phyloP scores from a whole-genome alignment of 768 basidiomycete species.

The Agaricus sinodeliciosus region DNA sequence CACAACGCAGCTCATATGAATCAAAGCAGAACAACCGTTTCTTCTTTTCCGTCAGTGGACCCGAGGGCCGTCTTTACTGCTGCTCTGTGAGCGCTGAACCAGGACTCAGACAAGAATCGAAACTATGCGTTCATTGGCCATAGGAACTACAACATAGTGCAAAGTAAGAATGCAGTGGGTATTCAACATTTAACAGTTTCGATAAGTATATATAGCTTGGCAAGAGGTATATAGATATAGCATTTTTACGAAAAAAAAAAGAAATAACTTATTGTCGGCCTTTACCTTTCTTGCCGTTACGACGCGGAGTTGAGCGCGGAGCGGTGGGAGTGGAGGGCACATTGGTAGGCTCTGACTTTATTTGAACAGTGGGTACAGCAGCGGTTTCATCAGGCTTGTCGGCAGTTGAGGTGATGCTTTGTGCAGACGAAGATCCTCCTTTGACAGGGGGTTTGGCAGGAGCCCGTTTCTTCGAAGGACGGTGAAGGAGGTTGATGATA shows the following conservation, averaged over 20 bases:
- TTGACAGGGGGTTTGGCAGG: neutral
- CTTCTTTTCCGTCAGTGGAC: too few species aligned
- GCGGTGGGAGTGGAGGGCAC: neutral
- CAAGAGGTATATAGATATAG: neutral
- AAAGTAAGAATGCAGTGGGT: neutral
- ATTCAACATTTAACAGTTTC: neutral
- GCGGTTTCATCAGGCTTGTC: neutral
- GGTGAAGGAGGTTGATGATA: conserved; percentile 60
- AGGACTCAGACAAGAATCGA: neutral
- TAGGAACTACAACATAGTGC: neutral
- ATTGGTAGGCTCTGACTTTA: conserved; percentile 1
- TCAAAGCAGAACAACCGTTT: too few species aligned
- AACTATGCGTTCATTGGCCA: neutral
- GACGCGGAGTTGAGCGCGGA: neutral
- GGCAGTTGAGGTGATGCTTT: neutral
- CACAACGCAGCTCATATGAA: too few species aligned
- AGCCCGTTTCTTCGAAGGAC: conserved; percentile 15
- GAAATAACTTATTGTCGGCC: neutral
- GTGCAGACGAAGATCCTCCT: neutral
- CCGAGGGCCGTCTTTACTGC: too few species aligned
- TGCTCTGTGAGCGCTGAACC: too few species aligned
- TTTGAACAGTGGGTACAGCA: neutral
- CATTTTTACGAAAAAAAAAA: neutral
- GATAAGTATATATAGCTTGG: neutral
- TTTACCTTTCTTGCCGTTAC: conserved; percentile 5